Evolutionary conservation across 768 basidiomycete genomes (phyloP).

Genomic region (Cystofilobasidium ferigula): DNA sequence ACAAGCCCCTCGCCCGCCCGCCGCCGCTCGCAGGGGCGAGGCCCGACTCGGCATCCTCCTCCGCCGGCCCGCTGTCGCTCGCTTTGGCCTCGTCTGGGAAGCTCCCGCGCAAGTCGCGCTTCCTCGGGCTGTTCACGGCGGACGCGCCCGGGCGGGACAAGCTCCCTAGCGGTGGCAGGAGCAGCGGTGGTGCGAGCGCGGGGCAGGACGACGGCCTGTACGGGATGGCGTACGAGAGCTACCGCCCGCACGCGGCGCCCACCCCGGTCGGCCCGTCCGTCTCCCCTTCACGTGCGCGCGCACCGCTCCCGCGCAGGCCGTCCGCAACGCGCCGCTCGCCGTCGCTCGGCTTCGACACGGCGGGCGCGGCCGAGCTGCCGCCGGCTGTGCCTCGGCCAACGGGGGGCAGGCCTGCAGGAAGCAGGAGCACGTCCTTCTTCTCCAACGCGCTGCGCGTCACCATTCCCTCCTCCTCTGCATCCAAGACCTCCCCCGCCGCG

Average conservation of each 20-base stretch:
- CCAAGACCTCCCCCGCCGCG: background rate
- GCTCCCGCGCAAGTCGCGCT: background rate
- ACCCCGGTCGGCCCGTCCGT: background rate
- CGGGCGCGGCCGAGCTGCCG: too few species aligned
- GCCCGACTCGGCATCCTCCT: background rate
- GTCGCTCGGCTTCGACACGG: too few species aligned
- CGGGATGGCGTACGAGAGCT: background rate
- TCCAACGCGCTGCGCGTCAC: background rate
- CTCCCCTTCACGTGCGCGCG: too few species aligned
- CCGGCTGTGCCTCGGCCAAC: too few species aligned
- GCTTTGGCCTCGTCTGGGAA: background rate
- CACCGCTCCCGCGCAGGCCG: too few species aligned
- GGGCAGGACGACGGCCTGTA: background rate
- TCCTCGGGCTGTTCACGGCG: background rate
- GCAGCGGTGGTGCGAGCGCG: background rate
- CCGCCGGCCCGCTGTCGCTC: background rate
- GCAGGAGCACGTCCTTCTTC: conserved; percentile 5
- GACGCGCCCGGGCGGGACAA: too few species aligned
- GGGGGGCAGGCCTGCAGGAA: too few species aligned
- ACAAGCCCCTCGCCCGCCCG: background rate
- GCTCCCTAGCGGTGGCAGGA: too few species aligned
- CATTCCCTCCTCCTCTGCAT: background rate
- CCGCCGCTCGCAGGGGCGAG: background rate
- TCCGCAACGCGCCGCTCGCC: too few species aligned
- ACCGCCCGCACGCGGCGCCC: background rate